Conservation (phyloP, 257 asterid species). For the Lithospermum erythrorhizon region DNA sequence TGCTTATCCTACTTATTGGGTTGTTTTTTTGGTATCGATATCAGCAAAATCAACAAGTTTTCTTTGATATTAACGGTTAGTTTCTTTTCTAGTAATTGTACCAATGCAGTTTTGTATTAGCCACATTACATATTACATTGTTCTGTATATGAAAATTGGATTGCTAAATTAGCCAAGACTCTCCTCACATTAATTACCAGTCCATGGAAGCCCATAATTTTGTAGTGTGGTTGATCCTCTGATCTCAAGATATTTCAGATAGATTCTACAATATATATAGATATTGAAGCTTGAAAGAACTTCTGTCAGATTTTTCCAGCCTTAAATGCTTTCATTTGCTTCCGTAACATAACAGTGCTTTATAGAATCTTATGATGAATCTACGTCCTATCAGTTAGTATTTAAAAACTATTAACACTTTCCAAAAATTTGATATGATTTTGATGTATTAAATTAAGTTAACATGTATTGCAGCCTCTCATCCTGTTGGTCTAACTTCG, state of each 20-base stretch:
- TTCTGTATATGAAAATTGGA: not conserved
- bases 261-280: not conserved
- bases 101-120: not conserved
- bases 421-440: no score
- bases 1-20: slow-evolving; percentile 31
- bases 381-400: no score
- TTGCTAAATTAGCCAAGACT: not conserved
- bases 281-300: not conserved
- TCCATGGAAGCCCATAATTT: not conserved
- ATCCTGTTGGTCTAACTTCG: no score
- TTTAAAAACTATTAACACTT: no score
- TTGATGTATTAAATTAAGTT: no score
- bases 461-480: no score
- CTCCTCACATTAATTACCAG: not conserved
- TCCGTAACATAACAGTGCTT: not conserved
- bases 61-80: slow-evolving; percentile 88
- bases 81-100: not conserved
- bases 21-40: slow-evolving; percentile 71
- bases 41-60: slow-evolving; percentile 77
- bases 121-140: not conserved
- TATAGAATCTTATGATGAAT: no score
- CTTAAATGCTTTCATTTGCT: no score
- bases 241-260: not conserved
- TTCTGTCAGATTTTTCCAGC: not conserved
- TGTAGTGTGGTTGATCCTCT: not conserved